phyloP scores from a whole-genome alignment of 176 grass and related monocot species.

The Pharus latifolius region DNA sequence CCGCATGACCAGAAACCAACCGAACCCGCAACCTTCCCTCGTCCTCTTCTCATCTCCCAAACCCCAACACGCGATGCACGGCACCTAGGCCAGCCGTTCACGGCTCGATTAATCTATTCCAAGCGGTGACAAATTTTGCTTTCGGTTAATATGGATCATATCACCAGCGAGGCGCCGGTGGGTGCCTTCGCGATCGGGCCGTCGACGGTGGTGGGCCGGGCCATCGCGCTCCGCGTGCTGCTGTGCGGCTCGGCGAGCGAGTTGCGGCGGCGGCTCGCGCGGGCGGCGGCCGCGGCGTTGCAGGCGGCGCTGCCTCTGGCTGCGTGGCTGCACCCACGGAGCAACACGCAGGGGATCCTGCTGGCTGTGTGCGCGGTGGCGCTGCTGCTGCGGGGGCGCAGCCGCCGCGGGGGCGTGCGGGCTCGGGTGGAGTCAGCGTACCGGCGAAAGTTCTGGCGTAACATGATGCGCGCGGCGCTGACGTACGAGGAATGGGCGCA shows the following conservation, averaged over 20 bases:
- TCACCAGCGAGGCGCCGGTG: conserved; percentile 56
- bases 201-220: conserved; percentile 57
- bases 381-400: conserved; percentile 46
- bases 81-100: background rate
- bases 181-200: conserved; percentile 72
- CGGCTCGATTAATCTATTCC: background rate
- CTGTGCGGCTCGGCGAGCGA: conserved; percentile 37
- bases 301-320: background rate
- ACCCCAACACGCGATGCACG: conserved; percentile 16
- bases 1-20: conserved; percentile 10
- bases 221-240: conserved; percentile 71
- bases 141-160: conserved; percentile 7
- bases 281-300: conserved; percentile 14
- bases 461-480: conserved; percentile 84
- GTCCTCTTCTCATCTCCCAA: background rate
- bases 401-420: conserved; percentile 29
- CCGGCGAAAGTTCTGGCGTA: conserved; percentile 94
- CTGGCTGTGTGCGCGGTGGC: conserved; percentile 61
- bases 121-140: background rate
- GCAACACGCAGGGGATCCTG: conserved; percentile 76
- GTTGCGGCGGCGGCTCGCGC: conserved; percentile 34
- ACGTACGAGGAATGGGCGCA: conserved; percentile 98
- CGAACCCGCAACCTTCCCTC: too few relatives aligned
- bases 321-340: conserved; percentile 59
- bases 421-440: conserved; percentile 67